Conservation (phyloP, 2,329 filamentous ascomycete genomes). For the Sarocladium strictum region DNA sequence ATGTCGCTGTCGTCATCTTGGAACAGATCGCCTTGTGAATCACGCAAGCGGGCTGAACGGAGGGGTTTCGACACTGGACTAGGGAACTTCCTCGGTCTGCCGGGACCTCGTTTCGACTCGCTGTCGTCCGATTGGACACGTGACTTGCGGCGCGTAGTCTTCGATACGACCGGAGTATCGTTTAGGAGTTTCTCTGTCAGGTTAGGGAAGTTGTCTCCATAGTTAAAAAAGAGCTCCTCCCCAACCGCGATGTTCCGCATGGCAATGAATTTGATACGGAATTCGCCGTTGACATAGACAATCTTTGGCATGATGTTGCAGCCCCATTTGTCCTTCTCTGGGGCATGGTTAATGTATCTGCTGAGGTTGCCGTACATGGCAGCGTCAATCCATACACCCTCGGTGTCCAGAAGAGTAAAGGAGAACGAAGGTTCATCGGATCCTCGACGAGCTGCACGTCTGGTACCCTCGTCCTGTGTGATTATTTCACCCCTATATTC, state of each 20-base stretch:
- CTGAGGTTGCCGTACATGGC: slow-evolving; percentile 74
- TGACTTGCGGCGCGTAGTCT: neutral
- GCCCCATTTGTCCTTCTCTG: slow-evolving; percentile 41
- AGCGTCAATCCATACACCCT: slow-evolving; percentile 65
- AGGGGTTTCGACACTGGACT: neutral
- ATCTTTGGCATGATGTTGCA: slow-evolving; percentile 61
- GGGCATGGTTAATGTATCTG: slow-evolving; percentile 77
- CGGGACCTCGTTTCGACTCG: neutral
- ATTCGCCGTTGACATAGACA: slow-evolving; percentile 67
- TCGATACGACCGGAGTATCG: neutral
- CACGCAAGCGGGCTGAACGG: neutral
- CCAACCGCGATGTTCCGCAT: slow-evolving; percentile 60
- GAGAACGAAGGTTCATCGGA: slow-evolving; percentile 55
- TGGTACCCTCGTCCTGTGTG: slow-evolving; percentile 59
- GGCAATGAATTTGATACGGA: slow-evolving; percentile 70
- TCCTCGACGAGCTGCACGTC: slow-evolving; percentile 54
- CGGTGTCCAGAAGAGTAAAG: slow-evolving; percentile 53
- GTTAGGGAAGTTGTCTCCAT: slow-evolving; percentile 64
- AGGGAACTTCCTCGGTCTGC: neutral
- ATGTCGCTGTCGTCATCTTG: slow-evolving; percentile 7
- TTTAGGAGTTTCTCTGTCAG: slow-evolving; percentile 36
- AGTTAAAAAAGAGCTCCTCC: slow-evolving; percentile 78
- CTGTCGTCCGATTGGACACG: neutral
- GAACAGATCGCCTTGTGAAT: neutral
- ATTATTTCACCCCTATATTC: slow-evolving; percentile 80